Evolutionary conservation across 805 yeast genomes (phyloP).

Genomic region (Komagataella populi): DNA sequence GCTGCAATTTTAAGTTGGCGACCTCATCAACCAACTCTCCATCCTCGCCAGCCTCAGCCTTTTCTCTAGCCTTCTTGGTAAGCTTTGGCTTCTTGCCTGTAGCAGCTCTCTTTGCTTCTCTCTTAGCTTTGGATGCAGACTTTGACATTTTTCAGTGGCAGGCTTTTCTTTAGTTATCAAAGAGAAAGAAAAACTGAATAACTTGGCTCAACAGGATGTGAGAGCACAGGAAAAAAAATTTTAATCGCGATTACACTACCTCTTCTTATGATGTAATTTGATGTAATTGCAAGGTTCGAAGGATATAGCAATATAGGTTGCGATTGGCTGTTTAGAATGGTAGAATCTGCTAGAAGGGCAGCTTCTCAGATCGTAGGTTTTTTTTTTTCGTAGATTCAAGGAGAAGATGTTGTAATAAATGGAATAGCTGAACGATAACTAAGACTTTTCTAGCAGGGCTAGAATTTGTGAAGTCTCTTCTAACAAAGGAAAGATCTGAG

Average conservation of each 20-base stretch:
- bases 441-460: too few relatives aligned
- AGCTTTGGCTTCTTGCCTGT: slow-evolving; percentile 62
- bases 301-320: too few relatives aligned
- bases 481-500: too few relatives aligned
- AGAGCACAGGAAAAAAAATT: neutral
- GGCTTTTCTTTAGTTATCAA: neutral
- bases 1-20: slow-evolving; percentile 80
- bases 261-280: neutral
- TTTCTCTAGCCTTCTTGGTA: slow-evolving; percentile 44
- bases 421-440: too few relatives aligned
- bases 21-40: slow-evolving; percentile 47
- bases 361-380: too few relatives aligned
- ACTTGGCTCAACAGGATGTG: neutral
- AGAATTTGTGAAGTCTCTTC: too few relatives aligned
- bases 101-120: slow-evolving; percentile 93
- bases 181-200: neutral
- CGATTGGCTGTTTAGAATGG: too few relatives aligned
- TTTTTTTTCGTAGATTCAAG: too few relatives aligned
- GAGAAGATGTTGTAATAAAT: too few relatives aligned
- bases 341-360: too few relatives aligned
- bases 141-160: slow-evolving; percentile 25
- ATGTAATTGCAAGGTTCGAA: too few relatives aligned
- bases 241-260: neutral
- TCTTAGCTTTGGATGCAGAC: slow-evolving; percentile 93
- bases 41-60: slow-evolving; percentile 35